A percentile compares a stretch with the other conserved stretches of the same genome.
Evolutionary conservation across 2,329 filamentous ascomycete genomes (phyloP).

Genomic region (Epichloe brachyelytri): DNA sequence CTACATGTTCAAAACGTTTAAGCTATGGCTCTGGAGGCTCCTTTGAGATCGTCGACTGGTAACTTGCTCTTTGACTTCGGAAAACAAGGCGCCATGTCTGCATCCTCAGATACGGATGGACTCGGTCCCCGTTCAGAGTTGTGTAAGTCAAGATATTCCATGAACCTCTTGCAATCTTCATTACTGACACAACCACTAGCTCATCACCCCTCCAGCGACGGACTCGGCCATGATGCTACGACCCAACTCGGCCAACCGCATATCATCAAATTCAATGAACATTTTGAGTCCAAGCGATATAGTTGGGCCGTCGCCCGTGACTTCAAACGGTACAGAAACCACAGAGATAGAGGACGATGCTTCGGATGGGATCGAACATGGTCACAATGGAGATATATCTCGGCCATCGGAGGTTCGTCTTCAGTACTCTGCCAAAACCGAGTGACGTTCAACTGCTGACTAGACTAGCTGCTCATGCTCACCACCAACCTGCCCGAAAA

Average conservation of each 20-base stretch:
- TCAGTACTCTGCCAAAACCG: not conserved
- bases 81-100: conserved; percentile 38
- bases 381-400: conserved; percentile 8
- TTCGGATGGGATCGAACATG: conserved; percentile 42
- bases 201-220: conserved; percentile 23
- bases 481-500: conserved; percentile 44
- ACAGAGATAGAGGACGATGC: conserved; percentile 76
- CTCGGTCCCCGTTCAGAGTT: conserved; percentile 35
- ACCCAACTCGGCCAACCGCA: conserved; percentile 35
- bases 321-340: conserved; percentile 69
- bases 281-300: conserved; percentile 52
- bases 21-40: conserved; percentile 33
- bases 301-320: conserved; percentile 72
- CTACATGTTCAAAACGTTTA: not conserved
- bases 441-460: not conserved
- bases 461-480: conserved; percentile 35
- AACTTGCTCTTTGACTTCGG: conserved; percentile 26
- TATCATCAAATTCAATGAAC: conserved; percentile 40
- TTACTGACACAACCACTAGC: conserved; percentile 11
- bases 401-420: conserved; percentile 20
- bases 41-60: conserved; percentile 48
- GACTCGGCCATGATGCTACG: conserved; percentile 40
- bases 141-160: conserved; percentile 28
- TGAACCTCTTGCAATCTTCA: conserved; percentile 1
- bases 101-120: conserved; percentile 39